Evolutionary conservation across 768 basidiomycete genomes (phyloP).

Genomic region (Termitomyces sp.): DNA sequence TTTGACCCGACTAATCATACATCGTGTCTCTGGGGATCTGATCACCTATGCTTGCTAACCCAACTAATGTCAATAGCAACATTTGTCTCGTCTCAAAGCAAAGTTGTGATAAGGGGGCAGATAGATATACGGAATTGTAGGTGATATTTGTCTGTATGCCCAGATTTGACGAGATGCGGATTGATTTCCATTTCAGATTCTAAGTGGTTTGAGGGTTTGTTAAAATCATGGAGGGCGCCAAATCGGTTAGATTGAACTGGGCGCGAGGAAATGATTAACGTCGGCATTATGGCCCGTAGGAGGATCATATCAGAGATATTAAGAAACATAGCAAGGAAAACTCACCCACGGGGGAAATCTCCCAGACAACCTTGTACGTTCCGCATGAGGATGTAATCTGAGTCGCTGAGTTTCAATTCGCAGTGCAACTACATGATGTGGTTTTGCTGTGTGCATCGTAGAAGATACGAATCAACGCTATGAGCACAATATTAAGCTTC

Average conservation of each 20-base stretch:
- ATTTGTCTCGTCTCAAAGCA: background rate
- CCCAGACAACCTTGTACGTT: background rate
- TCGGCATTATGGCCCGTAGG: background rate
- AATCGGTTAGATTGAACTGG: constrained; percentile 6
- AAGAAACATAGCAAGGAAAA: background rate
- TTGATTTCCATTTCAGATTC: background rate
- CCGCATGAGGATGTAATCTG: background rate
- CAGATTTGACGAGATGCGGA: background rate
- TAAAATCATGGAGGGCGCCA: background rate
- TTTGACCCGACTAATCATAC: background rate
- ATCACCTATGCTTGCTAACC: background rate
- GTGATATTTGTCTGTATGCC: background rate
- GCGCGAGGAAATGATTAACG: background rate
- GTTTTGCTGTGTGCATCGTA: background rate
- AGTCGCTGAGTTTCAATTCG: constrained; percentile 1
- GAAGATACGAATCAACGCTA: background rate
- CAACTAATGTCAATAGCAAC: no score
- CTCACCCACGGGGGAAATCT: background rate
- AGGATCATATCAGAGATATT: background rate
- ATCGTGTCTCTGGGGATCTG: background rate
- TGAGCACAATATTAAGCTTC: background rate
- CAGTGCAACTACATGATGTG: background rate
- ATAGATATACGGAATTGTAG: background rate
- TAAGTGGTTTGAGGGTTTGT: background rate
- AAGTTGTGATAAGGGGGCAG: background rate